Evolutionary conservation across 2,329 filamentous ascomycete genomes (phyloP).

Genomic region (Trichoderma breve): DNA sequence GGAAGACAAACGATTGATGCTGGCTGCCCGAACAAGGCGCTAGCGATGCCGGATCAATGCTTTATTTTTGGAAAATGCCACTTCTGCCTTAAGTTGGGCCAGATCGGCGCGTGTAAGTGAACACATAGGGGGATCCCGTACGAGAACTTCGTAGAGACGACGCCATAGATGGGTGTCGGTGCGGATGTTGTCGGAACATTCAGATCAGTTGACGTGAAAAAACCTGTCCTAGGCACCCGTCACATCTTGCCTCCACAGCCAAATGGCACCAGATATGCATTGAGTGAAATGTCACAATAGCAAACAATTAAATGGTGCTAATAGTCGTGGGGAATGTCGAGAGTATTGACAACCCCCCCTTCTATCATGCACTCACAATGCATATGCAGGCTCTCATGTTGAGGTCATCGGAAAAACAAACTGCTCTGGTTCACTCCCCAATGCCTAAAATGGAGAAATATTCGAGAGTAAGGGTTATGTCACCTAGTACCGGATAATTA

Average conservation of each 20-base stretch:
- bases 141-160: neutral
- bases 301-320: neutral
- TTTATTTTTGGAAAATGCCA: constrained; percentile 6
- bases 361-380: neutral
- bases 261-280: neutral
- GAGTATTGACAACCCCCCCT: neutral
- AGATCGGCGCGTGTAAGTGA: neutral
- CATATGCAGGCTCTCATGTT: neutral
- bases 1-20: neutral
- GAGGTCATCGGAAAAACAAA: neutral
- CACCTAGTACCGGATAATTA: neutral
- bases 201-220: neutral
- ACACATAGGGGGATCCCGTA: neutral
- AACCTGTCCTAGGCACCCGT: neutral
- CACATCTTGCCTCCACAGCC: neutral
- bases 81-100: neutral
- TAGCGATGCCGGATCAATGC: neutral
- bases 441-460: neutral
- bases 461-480: neutral
- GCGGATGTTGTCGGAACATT: neutral
- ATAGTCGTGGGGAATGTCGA: neutral
- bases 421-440: neutral
- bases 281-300: neutral
- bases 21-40: neutral
- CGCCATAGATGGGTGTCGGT: neutral